Conservation (phyloP, 2,329 filamentous ascomycete species). For the Torrubiellomyces zombiae region DNA sequence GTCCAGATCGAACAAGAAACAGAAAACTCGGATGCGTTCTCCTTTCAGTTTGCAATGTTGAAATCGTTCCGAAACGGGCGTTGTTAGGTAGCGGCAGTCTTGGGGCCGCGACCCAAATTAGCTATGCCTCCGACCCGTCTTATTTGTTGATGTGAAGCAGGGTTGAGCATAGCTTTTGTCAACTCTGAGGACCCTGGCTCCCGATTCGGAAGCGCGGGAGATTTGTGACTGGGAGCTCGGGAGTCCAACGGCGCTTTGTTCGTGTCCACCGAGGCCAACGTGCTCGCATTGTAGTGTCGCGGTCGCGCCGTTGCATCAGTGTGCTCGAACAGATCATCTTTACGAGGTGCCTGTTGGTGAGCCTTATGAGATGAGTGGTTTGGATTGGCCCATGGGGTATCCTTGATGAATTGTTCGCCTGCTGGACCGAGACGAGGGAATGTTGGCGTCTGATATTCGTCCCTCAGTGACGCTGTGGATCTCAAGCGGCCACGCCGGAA, state of each 20-base stretch:
- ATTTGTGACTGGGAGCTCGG: conserved; percentile 9
- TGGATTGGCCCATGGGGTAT: conserved; percentile 85
- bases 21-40: too few relatives aligned
- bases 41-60: too few relatives aligned
- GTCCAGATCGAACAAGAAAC: too few relatives aligned
- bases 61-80: too few relatives aligned
- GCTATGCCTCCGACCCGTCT: conserved; percentile 17
- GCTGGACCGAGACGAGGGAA: conserved; percentile 43
- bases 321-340: conserved; percentile 6
- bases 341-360: conserved; percentile 19
- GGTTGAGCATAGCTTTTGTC: conserved; percentile 19
- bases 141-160: conserved; percentile 14
- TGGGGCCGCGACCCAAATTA: conserved; percentile 15
- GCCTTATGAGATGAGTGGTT: conserved; percentile 55
- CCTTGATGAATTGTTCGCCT: conserved; percentile 74
- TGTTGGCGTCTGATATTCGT: conserved; percentile 30
- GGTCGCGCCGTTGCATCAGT: conserved; percentile 7
- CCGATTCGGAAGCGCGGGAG: conserved; percentile 11
- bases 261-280: conserved; percentile 7
- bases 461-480: conserved; percentile 22
- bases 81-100: conserved; percentile 18
- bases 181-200: conserved; percentile 28
- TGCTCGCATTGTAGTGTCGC: too few relatives aligned
- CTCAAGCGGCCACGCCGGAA: conserved; percentile 18
- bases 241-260: conserved; percentile 11